phyloP scores from a whole-genome alignment of 306 rosid genomes.

The Amphicarpaea edgeworthii region DNA sequence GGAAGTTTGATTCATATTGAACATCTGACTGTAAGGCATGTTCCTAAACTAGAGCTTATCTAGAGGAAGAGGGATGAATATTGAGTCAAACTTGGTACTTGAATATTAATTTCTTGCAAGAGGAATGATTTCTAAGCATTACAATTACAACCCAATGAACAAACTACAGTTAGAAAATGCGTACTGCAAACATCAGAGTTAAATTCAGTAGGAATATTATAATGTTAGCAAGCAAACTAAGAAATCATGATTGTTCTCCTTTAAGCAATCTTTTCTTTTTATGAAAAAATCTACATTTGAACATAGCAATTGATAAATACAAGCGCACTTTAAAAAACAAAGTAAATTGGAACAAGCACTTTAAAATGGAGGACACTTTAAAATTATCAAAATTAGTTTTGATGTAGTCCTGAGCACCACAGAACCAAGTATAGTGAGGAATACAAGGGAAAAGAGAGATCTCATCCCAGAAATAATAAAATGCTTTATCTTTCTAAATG shows the following conservation, averaged over 20 bases:
- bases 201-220: neutral
- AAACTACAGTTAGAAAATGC: neutral
- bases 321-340: neutral
- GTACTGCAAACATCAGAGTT: neutral
- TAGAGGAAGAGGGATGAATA: conserved; percentile 1
- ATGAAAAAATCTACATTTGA: conserved; percentile 1
- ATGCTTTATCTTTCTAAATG: conserved; percentile 2
- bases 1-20: conserved; percentile 1
- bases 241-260: neutral
- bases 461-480: neutral
- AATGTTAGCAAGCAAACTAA: neutral
- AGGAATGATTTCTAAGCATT: conserved; percentile 22
- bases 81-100: conserved; percentile 31
- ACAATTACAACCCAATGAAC: conserved; percentile 4
- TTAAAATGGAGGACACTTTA: neutral
- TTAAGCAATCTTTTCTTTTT: neutral
- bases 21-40: neutral
- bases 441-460: neutral
- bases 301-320: neutral
- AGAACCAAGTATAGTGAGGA: neutral
- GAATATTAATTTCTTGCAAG: neutral
- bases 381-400: neutral
- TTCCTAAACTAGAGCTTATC: conserved; percentile 1
- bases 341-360: conserved; percentile 15
- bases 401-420: conserved; percentile 1